These are phyloP conservation scores for Choanephora cucurbitarum DNA, from an alignment of 371 early-diverging fungal genomes.

Conservation along the genomic window DNA sequence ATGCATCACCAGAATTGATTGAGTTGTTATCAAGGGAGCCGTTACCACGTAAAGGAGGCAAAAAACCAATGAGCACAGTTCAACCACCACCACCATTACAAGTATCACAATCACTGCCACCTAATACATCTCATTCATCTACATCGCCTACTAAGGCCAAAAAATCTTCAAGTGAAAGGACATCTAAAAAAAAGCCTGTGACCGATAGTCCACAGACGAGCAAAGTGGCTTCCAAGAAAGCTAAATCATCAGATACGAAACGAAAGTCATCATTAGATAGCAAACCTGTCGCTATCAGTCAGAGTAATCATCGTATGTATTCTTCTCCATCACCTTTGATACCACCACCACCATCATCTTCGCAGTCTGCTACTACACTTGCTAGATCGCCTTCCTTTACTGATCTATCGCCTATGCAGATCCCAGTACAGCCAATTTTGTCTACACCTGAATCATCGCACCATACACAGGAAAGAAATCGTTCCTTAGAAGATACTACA, in stretches of 20 bases:
- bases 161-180: background rate
- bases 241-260: slow-evolving; percentile 14
- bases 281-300: background rate
- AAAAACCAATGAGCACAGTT: slow-evolving; percentile 3
- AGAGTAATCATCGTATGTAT: too few species aligned
- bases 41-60: slow-evolving; percentile 5
- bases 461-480: background rate
- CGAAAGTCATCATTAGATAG: background rate
- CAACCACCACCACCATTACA: background rate
- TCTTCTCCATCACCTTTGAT: background rate
- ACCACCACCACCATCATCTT: slow-evolving; percentile 5
- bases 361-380: background rate
- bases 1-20: slow-evolving; percentile 32
- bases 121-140: too few species aligned
- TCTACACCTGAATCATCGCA: slow-evolving; percentile 3
- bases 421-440: background rate
- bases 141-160: background rate
- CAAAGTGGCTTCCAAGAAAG: slow-evolving; percentile 6
- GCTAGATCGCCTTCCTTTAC: slow-evolving; percentile 3
- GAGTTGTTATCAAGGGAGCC: slow-evolving; percentile 12
- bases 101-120: too few species aligned
- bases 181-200: slow-evolving; percentile 10
- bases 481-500: background rate
- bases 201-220: slow-evolving; percentile 3
- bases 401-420: slow-evolving; percentile 3